A percentile compares a stretch with the other conserved stretches of the same genome.
These are phyloP conservation scores for Mortierella polycephala DNA, from an alignment of 371 early-diverging fungal species.

Conservation along the genomic window DNA sequence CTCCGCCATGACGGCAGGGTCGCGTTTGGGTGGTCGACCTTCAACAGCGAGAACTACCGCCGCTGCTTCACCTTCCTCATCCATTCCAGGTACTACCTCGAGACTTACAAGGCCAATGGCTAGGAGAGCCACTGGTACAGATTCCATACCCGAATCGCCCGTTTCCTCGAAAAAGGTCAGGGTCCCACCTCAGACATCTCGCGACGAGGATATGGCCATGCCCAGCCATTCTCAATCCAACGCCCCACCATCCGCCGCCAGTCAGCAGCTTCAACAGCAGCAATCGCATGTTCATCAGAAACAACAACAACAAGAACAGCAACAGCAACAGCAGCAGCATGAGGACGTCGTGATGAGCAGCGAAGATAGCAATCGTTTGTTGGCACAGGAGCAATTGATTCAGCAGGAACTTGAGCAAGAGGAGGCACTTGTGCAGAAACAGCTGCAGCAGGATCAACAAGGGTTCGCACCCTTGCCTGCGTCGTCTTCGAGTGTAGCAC, in stretches of 20 bases:
- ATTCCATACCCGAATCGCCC: conserved; percentile 23
- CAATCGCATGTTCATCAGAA: conserved; percentile 12
- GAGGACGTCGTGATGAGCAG: conserved; percentile 5
- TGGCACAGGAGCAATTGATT: conserved; percentile 8
- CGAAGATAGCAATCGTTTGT: conserved; percentile 7
- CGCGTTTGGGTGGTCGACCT: conserved; percentile 18
- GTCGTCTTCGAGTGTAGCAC: conserved; percentile 46
- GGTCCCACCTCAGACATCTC: conserved; percentile 11
- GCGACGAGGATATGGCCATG: conserved; percentile 23
- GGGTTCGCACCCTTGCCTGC: conserved; percentile 50
- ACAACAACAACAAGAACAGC: conserved; percentile 36
- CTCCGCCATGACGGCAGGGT: conserved; percentile 11
- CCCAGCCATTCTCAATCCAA: conserved; percentile 32
- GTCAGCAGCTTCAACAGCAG: conserved; percentile 15
- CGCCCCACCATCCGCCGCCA: conserved; percentile 32
- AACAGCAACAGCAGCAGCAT: conserved; percentile 33
- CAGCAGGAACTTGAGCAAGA: conserved; percentile 42
- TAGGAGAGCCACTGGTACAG: conserved; percentile 21
- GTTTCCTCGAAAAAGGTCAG: conserved; percentile 17
- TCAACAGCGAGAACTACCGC: conserved; percentile 9
- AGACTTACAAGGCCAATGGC: conserved; percentile 25
- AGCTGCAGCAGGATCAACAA: conserved; percentile 32
- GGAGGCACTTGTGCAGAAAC: conserved; percentile 29
- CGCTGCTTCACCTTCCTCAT: conserved; percentile 8
- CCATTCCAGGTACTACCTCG: conserved; percentile 12